phyloP scores from a whole-genome alignment of 306 rosid species.

The Benincasa hispida region DNA sequence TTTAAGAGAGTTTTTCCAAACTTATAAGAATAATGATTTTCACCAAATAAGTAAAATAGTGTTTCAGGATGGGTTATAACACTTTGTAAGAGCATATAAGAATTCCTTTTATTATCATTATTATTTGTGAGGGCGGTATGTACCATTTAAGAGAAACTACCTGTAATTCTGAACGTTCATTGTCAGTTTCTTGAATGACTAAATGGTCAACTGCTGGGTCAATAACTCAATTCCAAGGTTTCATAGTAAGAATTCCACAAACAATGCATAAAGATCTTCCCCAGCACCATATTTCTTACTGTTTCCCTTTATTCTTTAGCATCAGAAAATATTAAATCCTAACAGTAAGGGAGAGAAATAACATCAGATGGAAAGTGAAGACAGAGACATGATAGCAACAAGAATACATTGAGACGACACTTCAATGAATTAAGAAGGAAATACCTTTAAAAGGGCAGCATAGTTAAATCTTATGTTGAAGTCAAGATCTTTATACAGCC shows the following conservation, averaged over 20 bases:
- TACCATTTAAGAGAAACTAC: conserved; percentile 27
- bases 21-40: background rate
- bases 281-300: conserved; percentile 87
- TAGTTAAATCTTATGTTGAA: conserved; percentile 56
- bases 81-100: background rate
- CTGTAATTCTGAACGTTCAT: conserved; percentile 81
- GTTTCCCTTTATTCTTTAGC: conserved; percentile 65
- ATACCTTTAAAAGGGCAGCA: conserved; percentile 88
- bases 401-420: background rate
- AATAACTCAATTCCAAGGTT: conserved; percentile 81
- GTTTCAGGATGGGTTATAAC: background rate
- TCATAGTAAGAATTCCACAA: conserved; percentile 92
- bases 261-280: conserved; percentile 88
- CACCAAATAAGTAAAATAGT: background rate
- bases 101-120: too few relatives aligned
- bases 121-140: background rate
- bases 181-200: conserved; percentile 54
- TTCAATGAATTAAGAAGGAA: background rate
- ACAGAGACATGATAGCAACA: background rate
- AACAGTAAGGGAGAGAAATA: background rate
- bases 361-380: conserved; percentile 1
- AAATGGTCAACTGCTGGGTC: conserved; percentile 81
- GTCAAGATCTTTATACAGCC: conserved; percentile 91
- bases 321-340: conserved; percentile 73
- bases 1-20: background rate